These are phyloP conservation scores for Solanum chmielewskii DNA, from an alignment of 257 asterid genomes.

Conservation along the genomic window DNA sequence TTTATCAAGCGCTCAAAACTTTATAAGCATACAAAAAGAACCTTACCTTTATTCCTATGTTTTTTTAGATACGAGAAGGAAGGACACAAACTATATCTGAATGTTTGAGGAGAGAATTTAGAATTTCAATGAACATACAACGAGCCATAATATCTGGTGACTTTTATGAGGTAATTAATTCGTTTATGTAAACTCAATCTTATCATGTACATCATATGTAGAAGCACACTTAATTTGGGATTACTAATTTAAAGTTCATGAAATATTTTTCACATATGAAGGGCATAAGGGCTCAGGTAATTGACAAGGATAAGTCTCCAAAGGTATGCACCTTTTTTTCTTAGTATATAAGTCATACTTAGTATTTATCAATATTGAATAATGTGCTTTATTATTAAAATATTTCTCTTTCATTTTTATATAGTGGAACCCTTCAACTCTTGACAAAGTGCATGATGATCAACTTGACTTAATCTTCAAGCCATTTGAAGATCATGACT, in stretches of 20 bases:
- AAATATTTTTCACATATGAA: background rate
- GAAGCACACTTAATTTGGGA: too few relatives aligned
- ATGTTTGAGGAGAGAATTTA: constrained; percentile 76
- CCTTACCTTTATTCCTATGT: background rate
- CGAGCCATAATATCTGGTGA: constrained; percentile 50
- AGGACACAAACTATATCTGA: constrained; percentile 58
- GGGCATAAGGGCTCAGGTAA: background rate
- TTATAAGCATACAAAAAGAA: background rate
- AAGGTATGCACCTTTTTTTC: too few relatives aligned
- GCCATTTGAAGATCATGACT: background rate
- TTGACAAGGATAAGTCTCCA: background rate
- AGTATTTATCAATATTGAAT: too few relatives aligned
- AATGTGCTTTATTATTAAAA: too few relatives aligned
- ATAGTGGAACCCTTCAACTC: too few relatives aligned
- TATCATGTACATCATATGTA: background rate
- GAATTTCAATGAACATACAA: constrained; percentile 63
- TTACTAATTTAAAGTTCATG: background rate
- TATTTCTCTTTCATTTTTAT: too few relatives aligned
- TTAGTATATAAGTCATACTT: too few relatives aligned
- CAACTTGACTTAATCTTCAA: background rate
- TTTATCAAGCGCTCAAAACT: background rate
- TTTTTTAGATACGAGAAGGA: constrained; percentile 60
- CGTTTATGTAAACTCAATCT: background rate
- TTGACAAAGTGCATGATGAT: too few relatives aligned
- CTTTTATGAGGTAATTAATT: constrained; percentile 62